phyloP scores from a whole-genome alignment of 257 asterid species.

The Gentiana straminea region DNA sequence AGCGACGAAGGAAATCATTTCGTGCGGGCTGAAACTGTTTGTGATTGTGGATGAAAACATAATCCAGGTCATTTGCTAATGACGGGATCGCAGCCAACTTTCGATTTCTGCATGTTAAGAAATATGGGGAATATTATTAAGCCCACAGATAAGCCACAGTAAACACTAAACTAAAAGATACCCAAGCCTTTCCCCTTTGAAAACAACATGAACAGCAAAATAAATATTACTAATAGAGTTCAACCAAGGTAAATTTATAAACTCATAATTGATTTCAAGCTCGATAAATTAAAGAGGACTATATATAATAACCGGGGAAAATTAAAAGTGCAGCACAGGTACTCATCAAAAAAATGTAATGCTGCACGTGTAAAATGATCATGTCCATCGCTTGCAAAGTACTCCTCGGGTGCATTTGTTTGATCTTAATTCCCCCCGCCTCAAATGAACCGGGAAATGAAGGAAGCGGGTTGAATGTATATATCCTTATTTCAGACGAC shows the following conservation, averaged over 20 bases:
- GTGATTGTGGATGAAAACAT: constrained; percentile 3
- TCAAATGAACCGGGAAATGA: too few species aligned
- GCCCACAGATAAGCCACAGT: too few species aligned
- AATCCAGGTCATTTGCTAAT: constrained; percentile 15
- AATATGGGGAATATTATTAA: background rate
- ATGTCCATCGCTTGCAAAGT: too few species aligned
- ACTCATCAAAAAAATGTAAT: background rate
- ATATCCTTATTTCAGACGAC: too few species aligned
- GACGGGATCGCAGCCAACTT: constrained; percentile 17
- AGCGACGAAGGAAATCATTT: background rate
- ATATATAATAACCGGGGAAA: background rate
- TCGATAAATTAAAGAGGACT: background rate
- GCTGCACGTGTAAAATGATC: background rate
- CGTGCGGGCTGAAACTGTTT: background rate
- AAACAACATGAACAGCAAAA: too few species aligned
- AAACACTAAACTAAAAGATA: too few species aligned
- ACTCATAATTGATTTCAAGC: background rate
- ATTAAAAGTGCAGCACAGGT: background rate
- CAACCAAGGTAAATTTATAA: too few species aligned
- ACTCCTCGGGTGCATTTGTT: too few species aligned
- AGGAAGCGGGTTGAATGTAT: too few species aligned
- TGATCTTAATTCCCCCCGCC: too few species aligned
- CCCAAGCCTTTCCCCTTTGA: too few species aligned
- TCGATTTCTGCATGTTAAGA: constrained; percentile 11
- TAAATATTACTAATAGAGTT: too few species aligned